Evolutionary conservation across 805 yeast species (phyloP).

Genomic region (Candida easanensis): DNA sequence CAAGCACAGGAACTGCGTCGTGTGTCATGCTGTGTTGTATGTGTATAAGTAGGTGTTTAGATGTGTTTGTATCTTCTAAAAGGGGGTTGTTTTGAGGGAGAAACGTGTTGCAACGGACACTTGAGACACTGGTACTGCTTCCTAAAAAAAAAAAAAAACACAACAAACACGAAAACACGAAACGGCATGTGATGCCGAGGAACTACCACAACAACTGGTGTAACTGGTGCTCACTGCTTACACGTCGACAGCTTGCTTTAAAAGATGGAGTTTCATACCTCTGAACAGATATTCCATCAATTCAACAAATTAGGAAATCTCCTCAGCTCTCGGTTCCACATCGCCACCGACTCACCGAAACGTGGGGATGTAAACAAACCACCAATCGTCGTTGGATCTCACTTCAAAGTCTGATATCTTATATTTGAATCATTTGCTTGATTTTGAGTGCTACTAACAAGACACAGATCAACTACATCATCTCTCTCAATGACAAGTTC

Average conservation of each 20-base stretch:
- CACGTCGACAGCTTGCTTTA: not conserved
- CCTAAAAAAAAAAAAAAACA: too few species aligned
- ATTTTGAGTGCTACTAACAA: too few species aligned
- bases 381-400: conserved; percentile 9
- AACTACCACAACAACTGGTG: not conserved
- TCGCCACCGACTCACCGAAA: conserved; percentile 1
- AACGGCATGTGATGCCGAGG: not conserved
- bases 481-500: conserved; percentile 13
- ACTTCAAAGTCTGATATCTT: conserved; percentile 8
- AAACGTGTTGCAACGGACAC: too few species aligned
- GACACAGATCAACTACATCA: conserved; percentile 10
- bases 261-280: conserved; percentile 1
- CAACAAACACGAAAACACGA: not conserved
- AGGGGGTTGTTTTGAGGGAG: not conserved
- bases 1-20: not conserved
- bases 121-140: too few species aligned
- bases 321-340: conserved; percentile 7
- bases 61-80: too few species aligned
- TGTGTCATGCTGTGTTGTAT: not conserved
- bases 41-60: too few species aligned
- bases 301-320: conserved; percentile 3
- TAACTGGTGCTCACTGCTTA: not conserved
- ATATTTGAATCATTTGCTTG: too few species aligned
- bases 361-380: conserved; percentile 1
- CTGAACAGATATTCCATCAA: not conserved